phyloP scores from a whole-genome alignment of 2,329 filamentous ascomycete species.

The Exophiala xenobiotica region DNA sequence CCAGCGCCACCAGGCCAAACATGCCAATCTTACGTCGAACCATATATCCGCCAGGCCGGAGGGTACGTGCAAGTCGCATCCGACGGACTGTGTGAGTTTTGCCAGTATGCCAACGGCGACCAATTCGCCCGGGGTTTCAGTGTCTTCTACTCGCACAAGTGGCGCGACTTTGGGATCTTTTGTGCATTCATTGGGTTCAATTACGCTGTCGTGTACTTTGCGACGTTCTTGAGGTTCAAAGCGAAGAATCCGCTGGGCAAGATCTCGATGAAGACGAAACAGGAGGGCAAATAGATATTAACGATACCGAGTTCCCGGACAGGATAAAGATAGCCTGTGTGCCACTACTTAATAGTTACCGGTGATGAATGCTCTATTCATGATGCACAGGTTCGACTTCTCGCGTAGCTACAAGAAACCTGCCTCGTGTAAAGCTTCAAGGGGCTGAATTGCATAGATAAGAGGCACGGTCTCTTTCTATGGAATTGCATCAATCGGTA shows the following conservation, averaged over 20 bases:
- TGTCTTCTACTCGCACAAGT: slow-evolving; percentile 61
- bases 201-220: slow-evolving; percentile 25
- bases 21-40: slow-evolving; percentile 59
- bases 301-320: too few species aligned
- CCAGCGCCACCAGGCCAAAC: slow-evolving; percentile 57
- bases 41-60: slow-evolving; percentile 53
- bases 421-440: too few species aligned
- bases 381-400: too few species aligned
- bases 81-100: slow-evolving; percentile 50
- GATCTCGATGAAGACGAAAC: slow-evolving; percentile 15
- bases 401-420: too few species aligned
- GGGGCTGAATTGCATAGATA: too few species aligned
- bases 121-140: slow-evolving; percentile 46
- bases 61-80: slow-evolving; percentile 47
- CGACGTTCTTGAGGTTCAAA: slow-evolving; percentile 26
- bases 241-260: slow-evolving; percentile 25
- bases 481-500: too few species aligned
- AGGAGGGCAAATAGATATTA: slow-evolving; percentile 2
- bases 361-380: too few species aligned
- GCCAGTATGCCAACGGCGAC: slow-evolving; percentile 39
- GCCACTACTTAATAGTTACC: too few species aligned
- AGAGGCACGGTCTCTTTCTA: too few species aligned
- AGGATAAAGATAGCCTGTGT: too few species aligned
- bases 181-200: slow-evolving; percentile 74
- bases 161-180: slow-evolving; percentile 81